These are phyloP conservation scores for Pythium dissotocum DNA, from an alignment of 352 stramenopile genomes.

Conservation along the genomic window DNA sequence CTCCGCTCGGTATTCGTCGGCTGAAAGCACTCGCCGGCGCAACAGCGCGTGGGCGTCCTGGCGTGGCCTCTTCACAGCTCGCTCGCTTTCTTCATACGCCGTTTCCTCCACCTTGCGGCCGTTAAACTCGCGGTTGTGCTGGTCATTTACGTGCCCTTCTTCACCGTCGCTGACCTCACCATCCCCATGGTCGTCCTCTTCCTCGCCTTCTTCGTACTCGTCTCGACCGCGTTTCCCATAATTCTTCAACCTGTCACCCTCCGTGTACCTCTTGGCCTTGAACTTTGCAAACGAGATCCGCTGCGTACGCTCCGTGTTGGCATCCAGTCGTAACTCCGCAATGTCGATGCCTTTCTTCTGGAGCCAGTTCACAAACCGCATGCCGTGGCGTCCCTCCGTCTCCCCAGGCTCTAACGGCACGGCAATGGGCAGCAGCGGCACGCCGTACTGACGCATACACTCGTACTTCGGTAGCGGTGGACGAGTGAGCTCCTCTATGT, in stretches of 20 bases:
- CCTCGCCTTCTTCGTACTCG: constrained; percentile 5
- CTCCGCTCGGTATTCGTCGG: constrained; percentile 8
- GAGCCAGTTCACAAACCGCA: constrained; percentile 11
- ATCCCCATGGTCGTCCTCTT: constrained; percentile 5
- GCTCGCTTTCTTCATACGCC: not conserved
- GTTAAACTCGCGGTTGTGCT: not conserved
- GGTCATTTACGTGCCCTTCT: not conserved
- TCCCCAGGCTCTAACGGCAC: constrained; percentile 20
- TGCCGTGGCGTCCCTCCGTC: constrained; percentile 12
- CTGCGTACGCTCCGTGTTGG: constrained; percentile 5
- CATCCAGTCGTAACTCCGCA: constrained; percentile 2
- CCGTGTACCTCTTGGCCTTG: constrained; percentile 6
- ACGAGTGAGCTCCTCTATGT: constrained; percentile 1
- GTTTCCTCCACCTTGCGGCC: not conserved
- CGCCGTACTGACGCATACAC: not conserved
- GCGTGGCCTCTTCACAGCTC: not conserved
- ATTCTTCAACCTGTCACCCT: not conserved
- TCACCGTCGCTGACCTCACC: not conserved
- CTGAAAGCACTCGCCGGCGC: constrained; percentile 8
- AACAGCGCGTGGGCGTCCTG: not conserved
- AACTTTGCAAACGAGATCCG: constrained; percentile 13
- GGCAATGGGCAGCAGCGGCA: constrained; percentile 14
- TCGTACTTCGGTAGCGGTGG: not conserved
- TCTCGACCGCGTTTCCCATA: not conserved
- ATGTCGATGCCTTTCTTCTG: constrained; percentile 8